Base-by-base conservation (phyloP, 129 eudicot species). In the Chrysanthemum makinoi region DNA sequence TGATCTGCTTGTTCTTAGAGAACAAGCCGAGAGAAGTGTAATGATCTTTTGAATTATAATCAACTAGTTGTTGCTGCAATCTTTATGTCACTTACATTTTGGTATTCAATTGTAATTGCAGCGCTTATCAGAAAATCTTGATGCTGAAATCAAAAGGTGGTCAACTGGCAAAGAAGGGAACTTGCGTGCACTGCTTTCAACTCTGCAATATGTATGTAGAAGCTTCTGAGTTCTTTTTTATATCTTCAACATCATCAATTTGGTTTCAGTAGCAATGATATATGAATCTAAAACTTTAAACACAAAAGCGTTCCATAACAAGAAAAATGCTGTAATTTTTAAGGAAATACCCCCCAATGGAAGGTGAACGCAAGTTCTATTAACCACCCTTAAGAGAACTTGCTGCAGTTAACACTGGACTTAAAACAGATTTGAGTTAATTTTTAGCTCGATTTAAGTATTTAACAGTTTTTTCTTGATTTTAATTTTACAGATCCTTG, bases 131-230 rank as follows among this genome's bases (percentile, higher is more conserved):
- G 95, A 86, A 69, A 56, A 89, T 74, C 89, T 95, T 75, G 96
- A 95, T 80, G 91, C 97, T 77, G 96, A 95, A 59, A 84, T 95
- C 69, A 90, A 88, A 76, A 95, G 99, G 67, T 95, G 99, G 99
- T 90, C 96, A 44, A 74, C 62, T 10, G 99, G 97, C 59, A 95
- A 95, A 78, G 99, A 95, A 72, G 97, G 99, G 33, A 90, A 95
- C 83, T 82, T 95, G 88, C 97, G 97, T 16, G 96, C 96, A 66
- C 77, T 95, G 75, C 99, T 95, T 86, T 95, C 99, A 18, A 95
- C 97, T 9, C 82, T 95, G 73, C 99, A 95, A 86, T 90, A 95
- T 80, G 99, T 95, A 86, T 64, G 97, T 33, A 66, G 15, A 60
- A 19, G 46, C 77, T 64, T 70, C 49, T 68, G 47, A 30, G 35